A percentile compares a stretch with the other conserved stretches of the same genome.
Conservation (phyloP, 768 basidiomycete species). For the Pleurotus eryngii region DNA sequence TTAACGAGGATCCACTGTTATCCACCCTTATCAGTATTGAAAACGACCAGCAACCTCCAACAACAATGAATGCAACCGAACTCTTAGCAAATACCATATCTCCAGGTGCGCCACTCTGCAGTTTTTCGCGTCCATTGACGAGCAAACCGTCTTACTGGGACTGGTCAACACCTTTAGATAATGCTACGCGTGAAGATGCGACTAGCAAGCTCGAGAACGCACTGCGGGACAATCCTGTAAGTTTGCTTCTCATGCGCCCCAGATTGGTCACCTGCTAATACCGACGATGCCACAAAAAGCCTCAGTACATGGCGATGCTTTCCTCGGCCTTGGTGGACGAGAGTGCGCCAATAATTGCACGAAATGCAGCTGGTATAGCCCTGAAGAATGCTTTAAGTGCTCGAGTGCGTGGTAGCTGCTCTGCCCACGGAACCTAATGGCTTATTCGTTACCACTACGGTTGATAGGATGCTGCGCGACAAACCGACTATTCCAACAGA, state of each 20-base stretch:
- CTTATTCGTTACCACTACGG: constrained; percentile 13
- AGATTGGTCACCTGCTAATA: not conserved
- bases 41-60: constrained; percentile 12
- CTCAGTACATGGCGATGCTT: constrained; percentile 90
- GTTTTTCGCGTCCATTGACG: constrained; percentile 24
- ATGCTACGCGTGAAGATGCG: constrained; percentile 87
- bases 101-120: constrained; percentile 56
- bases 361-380: constrained; percentile 95
- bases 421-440: constrained; percentile 15
- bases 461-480: constrained; percentile 67
- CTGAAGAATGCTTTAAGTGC: constrained; percentile 94
- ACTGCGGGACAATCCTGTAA: constrained; percentile 84
- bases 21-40: constrained; percentile 6
- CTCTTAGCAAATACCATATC: constrained; percentile 93
- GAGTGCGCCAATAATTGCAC: constrained; percentile 60
- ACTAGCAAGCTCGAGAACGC: constrained; percentile 86
- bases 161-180: constrained; percentile 53
- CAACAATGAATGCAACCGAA: constrained; percentile 85
- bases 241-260: constrained; percentile 25
- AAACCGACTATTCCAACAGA: constrained; percentile 69
- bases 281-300: constrained; percentile 42
- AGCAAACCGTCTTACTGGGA: not conserved
- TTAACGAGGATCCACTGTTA: constrained; percentile 7
- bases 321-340: constrained; percentile 83
- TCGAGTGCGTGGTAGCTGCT: constrained; percentile 56